phyloP scores from a whole-genome alignment of 2,329 filamentous ascomycete genomes.

The Tolypocladium tropicale region DNA sequence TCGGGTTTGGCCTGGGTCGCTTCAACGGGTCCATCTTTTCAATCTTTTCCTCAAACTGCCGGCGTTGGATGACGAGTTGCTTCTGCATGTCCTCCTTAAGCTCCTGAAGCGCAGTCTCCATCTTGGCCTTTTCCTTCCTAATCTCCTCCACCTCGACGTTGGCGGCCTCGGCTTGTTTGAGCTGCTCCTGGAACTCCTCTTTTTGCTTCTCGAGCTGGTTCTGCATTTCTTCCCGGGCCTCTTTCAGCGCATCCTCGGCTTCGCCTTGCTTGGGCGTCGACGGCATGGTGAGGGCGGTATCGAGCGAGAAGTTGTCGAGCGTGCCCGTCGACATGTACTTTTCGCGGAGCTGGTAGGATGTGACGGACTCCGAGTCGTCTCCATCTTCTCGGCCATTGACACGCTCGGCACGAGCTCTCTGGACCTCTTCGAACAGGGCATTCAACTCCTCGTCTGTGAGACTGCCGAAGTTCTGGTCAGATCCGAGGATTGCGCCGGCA shows the following conservation, averaged over 20 bases:
- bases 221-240: conserved; percentile 76
- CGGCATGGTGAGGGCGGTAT: conserved; percentile 88
- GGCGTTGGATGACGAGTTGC: conserved; percentile 73
- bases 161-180: conserved; percentile 64
- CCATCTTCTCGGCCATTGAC: conserved; percentile 67
- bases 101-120: conserved; percentile 70
- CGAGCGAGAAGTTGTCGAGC: conserved; percentile 89
- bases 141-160: conserved; percentile 76
- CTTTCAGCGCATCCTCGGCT: conserved; percentile 62
- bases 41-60: conserved; percentile 75
- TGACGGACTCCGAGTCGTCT: conserved; percentile 82
- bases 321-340: conserved; percentile 95
- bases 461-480: conserved; percentile 83
- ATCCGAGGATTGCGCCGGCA: conserved; percentile 79
- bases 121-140: conserved; percentile 68
- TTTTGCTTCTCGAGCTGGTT: conserved; percentile 73
- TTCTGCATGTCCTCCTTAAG: conserved; percentile 85
- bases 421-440: conserved; percentile 85
- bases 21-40: conserved; percentile 62
- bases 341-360: conserved; percentile 79
- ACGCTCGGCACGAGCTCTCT: conserved; percentile 69
- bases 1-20: conserved; percentile 48
- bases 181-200: conserved; percentile 68
- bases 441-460: conserved; percentile 92
- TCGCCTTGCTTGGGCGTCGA: conserved; percentile 77